Base-by-base conservation (phyloP, 2,329 filamentous ascomycete genomes). In the Plectosphaerella plurivora region DNA sequence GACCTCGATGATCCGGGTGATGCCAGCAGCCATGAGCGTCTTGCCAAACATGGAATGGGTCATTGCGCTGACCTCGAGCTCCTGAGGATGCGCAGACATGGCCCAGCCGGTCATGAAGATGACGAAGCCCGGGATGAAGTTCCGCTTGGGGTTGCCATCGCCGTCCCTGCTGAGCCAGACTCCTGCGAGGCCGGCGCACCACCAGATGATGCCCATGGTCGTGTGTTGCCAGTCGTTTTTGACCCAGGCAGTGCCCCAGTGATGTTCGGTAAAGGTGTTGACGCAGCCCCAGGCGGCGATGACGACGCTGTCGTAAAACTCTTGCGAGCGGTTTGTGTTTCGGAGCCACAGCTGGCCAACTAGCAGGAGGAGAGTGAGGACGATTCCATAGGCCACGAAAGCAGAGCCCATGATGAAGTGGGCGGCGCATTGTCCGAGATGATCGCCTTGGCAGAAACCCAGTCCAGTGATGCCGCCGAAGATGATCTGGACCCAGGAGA, bases 141-240 rank as follows among this genome's bases (percentile, higher is more conserved):
- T 99, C 60, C 94, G 83, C 77, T 93, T 91, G 9, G 94, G 92
- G 42, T 84, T 79, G 49, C 94, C 93, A 57, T 93, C 85, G 52
- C 90, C 84, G 65, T 87, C 90, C 57, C 84, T 82, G 67, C 91
- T 96, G 39, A 99, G 77, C 94, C 93, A 99, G 50, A 99, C 81
- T 42, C 94, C 94, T 11, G 93, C 81, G 28, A 99, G 74, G 22
- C 94, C 94, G 8, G 94, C 93, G 62, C 86, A 89, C 93, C 93
- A 99, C 94, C 94, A 99, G 49, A 99, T 85, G 56, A 99, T 84
- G n/a, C 94, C 94, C 93, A 99, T 97, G n/a, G 89, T 90, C 0
- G 94, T 99, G 69, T 99, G 94, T 69, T 99, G 93, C 73, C 96
- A 84, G 68, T 99, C 94, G 65, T 97, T 97, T 70, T 83, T 84